A percentile compares a stretch with the other conserved stretches of the same genome.
These are phyloP conservation scores for Rhododendron simsii DNA, from an alignment of 148 eudicot genomes.

Conservation along the genomic window DNA sequence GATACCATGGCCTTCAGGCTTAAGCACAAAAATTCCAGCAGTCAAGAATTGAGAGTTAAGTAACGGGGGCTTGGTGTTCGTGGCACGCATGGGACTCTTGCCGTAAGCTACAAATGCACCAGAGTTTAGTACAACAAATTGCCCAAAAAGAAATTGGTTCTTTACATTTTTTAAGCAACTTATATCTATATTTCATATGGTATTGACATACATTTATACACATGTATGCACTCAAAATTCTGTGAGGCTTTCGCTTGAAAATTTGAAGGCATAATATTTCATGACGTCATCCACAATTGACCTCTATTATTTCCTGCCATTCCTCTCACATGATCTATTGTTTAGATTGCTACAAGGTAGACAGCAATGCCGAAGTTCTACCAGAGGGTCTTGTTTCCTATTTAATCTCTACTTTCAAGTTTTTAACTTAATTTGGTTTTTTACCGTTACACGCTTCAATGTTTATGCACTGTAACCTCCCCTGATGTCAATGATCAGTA, in stretches of 20 bases:
- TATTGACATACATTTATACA: neutral
- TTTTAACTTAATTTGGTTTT: neutral
- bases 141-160: neutral
- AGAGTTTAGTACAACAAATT: neutral
- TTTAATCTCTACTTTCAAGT: neutral
- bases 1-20: neutral
- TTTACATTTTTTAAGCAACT: neutral
- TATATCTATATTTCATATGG: neutral
- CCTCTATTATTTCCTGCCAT: neutral
- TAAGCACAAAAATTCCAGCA: neutral
- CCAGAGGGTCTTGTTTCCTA: neutral
- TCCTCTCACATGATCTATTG: neutral
- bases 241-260: neutral
- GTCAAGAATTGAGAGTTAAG: neutral
- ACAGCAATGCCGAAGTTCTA: neutral
- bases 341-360: neutral
- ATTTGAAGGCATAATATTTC: neutral
- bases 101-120: neutral
- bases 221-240: neutral
- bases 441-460: neutral
- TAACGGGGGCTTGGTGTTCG: neutral
- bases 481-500: no score
- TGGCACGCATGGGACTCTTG: neutral
- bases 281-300: neutral
- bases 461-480: neutral